phyloP scores from a whole-genome alignment of 116 monocot species.

The Thalassia testudinum region DNA sequence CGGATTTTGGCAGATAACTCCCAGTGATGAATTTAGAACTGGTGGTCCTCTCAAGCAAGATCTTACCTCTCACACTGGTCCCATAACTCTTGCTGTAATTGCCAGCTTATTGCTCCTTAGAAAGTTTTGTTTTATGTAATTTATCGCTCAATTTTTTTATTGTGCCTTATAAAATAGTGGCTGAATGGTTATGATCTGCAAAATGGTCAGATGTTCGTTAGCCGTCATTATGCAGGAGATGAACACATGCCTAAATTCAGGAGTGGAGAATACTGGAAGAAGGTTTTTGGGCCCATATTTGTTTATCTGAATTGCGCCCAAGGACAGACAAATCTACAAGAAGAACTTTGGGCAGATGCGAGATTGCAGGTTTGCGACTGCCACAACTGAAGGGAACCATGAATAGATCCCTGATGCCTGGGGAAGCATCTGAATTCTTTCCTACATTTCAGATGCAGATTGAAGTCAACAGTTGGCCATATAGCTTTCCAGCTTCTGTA shows the following conservation, averaged over 20 bases:
- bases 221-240: slow-evolving; percentile 67
- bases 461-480: slow-evolving; percentile 77
- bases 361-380: slow-evolving; percentile 68
- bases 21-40: slow-evolving; percentile 79
- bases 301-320: slow-evolving; percentile 58
- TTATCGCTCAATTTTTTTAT: too few species aligned
- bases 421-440: too few species aligned
- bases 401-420: too few species aligned
- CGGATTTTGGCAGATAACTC: slow-evolving; percentile 92
- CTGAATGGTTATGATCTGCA: neutral
- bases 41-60: slow-evolving; percentile 80
- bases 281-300: slow-evolving; percentile 40
- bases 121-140: too few species aligned
- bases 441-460: slow-evolving; percentile 31
- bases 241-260: slow-evolving; percentile 69
- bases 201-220: slow-evolving; percentile 55
- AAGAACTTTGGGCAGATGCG: slow-evolving; percentile 80
- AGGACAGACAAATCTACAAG: slow-evolving; percentile 3
- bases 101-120: too few species aligned
- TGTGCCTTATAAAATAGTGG: neutral
- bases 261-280: slow-evolving; percentile 86
- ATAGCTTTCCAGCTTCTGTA: slow-evolving; percentile 63
- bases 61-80: slow-evolving; percentile 89
- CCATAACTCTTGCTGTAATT: slow-evolving; percentile 63
- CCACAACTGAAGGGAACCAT: too few species aligned